Evolutionary conservation across 2,329 filamentous ascomycete species (phyloP).

Genomic region (Fusarium humuli): DNA sequence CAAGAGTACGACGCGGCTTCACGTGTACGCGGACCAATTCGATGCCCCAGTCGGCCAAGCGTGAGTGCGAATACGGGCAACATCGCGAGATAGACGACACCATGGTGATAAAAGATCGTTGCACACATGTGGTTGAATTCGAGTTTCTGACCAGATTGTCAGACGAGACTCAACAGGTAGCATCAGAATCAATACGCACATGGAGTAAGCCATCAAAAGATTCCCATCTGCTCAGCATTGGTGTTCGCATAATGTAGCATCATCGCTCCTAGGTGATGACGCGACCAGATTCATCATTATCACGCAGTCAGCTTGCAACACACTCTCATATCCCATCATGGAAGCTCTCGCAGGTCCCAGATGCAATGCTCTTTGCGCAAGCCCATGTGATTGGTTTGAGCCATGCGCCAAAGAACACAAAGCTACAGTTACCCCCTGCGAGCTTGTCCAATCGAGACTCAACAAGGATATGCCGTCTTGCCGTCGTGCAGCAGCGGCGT

Average conservation of each 20-base stretch:
- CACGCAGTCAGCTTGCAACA: conserved; percentile 37
- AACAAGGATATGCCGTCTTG: conserved; percentile 21
- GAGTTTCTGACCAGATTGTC: conserved; percentile 4
- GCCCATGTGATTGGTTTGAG: conserved; percentile 29
- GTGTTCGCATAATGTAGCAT: conserved; percentile 6
- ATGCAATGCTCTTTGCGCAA: conserved; percentile 17
- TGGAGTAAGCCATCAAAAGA: not conserved
- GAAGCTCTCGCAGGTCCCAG: conserved; percentile 33
- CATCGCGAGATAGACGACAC: conserved; percentile 24
- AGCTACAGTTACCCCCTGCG: conserved; percentile 16
- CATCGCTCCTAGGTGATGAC: conserved; percentile 33
- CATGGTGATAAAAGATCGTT: conserved; percentile 10
- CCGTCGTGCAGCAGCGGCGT: conserved; percentile 10
- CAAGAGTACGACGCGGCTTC: conserved; percentile 26
- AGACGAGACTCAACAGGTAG: not conserved
- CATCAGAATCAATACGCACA: not conserved
- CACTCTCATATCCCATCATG: conserved; percentile 40
- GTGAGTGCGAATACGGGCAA: conserved; percentile 40
- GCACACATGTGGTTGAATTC: conserved; percentile 1
- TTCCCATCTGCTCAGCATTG: not conserved
- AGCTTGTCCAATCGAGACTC: conserved; percentile 33
- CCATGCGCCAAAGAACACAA: conserved; percentile 17
- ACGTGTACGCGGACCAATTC: conserved; percentile 15
- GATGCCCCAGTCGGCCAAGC: conserved; percentile 20
- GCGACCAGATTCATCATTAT: conserved; percentile 35